phyloP scores from a whole-genome alignment of 352 stramenopile species.

The Bremia lactucae region DNA sequence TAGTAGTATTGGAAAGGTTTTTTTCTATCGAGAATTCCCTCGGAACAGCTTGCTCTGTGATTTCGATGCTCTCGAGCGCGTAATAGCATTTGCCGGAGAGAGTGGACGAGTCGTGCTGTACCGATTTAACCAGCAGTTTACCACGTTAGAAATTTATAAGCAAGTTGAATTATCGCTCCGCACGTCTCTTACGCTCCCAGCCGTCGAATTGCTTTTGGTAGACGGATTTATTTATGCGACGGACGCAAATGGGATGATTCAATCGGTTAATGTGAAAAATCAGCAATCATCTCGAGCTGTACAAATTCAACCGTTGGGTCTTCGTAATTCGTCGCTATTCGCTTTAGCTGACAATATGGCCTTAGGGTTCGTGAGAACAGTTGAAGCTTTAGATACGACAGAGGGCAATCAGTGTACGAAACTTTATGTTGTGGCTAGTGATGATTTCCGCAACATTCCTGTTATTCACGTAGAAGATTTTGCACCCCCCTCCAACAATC shows the following conservation, averaged over 20 bases:
- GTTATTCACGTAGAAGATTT: slow-evolving; percentile 5
- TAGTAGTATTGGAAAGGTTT: slow-evolving; percentile 1
- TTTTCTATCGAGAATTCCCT: slow-evolving; percentile 6
- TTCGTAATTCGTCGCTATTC: slow-evolving; percentile 6
- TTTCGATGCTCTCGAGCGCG: slow-evolving; percentile 13
- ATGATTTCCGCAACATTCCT: slow-evolving; percentile 31
- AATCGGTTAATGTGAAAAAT: slow-evolving; percentile 34
- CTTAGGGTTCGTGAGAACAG: slow-evolving; percentile 10
- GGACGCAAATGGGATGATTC: slow-evolving; percentile 19
- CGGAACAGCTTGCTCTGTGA: slow-evolving; percentile 10
- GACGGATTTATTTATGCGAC: slow-evolving; percentile 26
- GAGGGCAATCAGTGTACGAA: background rate
- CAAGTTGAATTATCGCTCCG: slow-evolving; percentile 13
- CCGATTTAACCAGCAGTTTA: slow-evolving; percentile 19
- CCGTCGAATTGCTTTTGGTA: slow-evolving; percentile 10
- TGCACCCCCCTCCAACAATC: slow-evolving; percentile 1
- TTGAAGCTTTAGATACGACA: background rate
- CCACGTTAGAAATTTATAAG: slow-evolving; percentile 21
- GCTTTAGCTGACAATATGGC: slow-evolving; percentile 24
- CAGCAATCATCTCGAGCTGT: slow-evolving; percentile 31
- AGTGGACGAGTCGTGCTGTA: slow-evolving; percentile 16
- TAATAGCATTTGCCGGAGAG: slow-evolving; percentile 20
- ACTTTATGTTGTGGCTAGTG: slow-evolving; percentile 19
- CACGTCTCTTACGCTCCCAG: slow-evolving; percentile 16
- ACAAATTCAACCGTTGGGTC: slow-evolving; percentile 10